These are phyloP conservation scores for Deinandra increscens DNA, from an alignment of 129 eudicot species.

Conservation along the genomic window DNA sequence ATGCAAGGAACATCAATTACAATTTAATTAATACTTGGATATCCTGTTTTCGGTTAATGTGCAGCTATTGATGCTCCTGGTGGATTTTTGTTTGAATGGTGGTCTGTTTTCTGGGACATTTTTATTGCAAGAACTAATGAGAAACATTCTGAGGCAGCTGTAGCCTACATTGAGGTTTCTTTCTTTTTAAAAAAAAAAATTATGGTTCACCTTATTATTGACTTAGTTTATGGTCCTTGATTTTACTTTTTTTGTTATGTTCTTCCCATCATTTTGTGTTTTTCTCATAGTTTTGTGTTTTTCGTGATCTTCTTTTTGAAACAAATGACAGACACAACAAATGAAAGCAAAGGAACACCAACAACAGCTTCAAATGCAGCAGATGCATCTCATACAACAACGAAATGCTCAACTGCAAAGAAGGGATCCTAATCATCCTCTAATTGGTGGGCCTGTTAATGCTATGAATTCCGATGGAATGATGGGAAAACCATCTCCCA, in stretches of 20 bases:
- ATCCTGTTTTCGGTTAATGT: conserved; percentile 9
- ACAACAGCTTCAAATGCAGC: conserved; percentile 96
- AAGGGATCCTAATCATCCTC: conserved; percentile 89
- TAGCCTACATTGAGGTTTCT: conserved; percentile 89
- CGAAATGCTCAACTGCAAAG: conserved; percentile 91
- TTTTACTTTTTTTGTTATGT: conserved; percentile 5
- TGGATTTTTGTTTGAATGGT: conserved; percentile 98
- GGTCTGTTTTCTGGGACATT: conserved; percentile 99
- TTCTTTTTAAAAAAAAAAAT: too few species aligned
- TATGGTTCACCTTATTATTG: not conserved
- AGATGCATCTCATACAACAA: conserved; percentile 89
- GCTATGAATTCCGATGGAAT: conserved; percentile 68
- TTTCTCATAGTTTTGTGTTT: not conserved
- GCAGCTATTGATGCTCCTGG: conserved; percentile 99
- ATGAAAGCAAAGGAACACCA: conserved; percentile 92
- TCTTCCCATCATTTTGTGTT: not conserved
- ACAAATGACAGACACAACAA: conserved; percentile 70
- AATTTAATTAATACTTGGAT: not conserved
- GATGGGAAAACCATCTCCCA: conserved; percentile 83
- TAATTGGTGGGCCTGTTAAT: conserved; percentile 64
- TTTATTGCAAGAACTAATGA: conserved; percentile 96
- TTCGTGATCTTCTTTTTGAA: conserved; percentile 3
- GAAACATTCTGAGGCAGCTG: conserved; percentile 98
- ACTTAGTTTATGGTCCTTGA: not conserved
- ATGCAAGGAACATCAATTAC: not conserved